Percentiles rank a stretch among this genome's conserved stretches.
Conservation (phyloP, 306 rosid species). For the Ammopiptanthus mongolicus region DNA sequence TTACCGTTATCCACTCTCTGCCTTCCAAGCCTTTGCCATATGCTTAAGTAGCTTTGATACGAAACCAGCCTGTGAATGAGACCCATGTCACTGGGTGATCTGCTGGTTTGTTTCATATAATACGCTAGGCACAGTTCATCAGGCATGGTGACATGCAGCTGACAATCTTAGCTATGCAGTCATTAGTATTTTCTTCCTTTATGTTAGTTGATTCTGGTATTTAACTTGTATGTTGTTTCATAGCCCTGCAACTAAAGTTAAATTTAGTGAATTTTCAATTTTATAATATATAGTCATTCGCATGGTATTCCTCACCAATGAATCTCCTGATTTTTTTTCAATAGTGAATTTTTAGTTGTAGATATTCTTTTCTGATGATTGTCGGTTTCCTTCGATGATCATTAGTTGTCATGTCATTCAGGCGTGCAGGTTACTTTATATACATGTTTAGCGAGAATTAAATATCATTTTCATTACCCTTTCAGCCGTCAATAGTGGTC, state of each 20-base stretch:
- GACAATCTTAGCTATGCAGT: slow-evolving; percentile 30
- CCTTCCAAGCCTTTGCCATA: slow-evolving; percentile 83
- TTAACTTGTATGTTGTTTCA: slow-evolving; percentile 37
- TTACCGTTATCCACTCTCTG: slow-evolving; percentile 83
- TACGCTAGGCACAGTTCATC: slow-evolving; percentile 26
- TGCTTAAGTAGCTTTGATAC: slow-evolving; percentile 94
- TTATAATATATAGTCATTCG: background rate
- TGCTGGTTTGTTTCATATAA: slow-evolving; percentile 12
- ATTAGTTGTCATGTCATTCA: slow-evolving; percentile 9
- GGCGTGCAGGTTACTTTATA: background rate
- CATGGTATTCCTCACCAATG: background rate
- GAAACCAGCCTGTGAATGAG: slow-evolving; percentile 82
- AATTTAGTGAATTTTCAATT: slow-evolving; percentile 30
- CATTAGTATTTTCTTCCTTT: slow-evolving; percentile 18
- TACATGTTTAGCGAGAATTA: background rate
- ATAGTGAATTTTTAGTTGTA: background rate
- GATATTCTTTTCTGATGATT: background rate
- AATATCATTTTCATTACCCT: background rate
- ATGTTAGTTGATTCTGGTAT: slow-evolving; percentile 31
- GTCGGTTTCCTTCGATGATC: background rate
- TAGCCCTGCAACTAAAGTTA: slow-evolving; percentile 30
- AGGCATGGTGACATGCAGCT: slow-evolving; percentile 23
- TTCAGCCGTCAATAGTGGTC: no score
- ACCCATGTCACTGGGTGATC: slow-evolving; percentile 13
- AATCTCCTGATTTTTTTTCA: background rate